These are phyloP conservation scores for Lagenaria siceraria DNA, from an alignment of 306 rosid genomes.

Conservation along the genomic window DNA sequence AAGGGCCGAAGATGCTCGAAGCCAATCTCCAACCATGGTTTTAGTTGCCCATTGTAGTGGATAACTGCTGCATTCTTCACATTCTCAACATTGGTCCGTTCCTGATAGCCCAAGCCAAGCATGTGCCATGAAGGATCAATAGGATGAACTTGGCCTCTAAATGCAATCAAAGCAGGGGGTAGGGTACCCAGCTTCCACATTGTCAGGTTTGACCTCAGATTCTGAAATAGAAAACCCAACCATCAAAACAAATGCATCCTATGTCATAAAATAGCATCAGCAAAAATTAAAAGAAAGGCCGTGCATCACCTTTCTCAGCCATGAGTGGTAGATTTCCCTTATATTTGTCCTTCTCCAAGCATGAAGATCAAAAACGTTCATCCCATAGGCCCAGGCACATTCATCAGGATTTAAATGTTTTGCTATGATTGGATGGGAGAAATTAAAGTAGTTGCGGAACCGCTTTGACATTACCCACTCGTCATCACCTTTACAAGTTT, in stretches of 20 bases:
- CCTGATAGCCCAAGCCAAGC: slow-evolving; percentile 99
- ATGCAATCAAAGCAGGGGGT: slow-evolving; percentile 96
- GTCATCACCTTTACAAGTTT: slow-evolving; percentile 95
- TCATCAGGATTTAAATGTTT: slow-evolving; percentile 74
- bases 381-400: slow-evolving; percentile 99
- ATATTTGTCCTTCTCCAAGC: slow-evolving; percentile 74
- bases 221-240: slow-evolving; percentile 35
- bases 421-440: slow-evolving; percentile 72
- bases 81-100: slow-evolving; percentile 44
- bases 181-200: slow-evolving; percentile 98
- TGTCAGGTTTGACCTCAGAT: slow-evolving; percentile 70
- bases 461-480: slow-evolving; percentile 95
- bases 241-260: not conserved
- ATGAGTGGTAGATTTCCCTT: slow-evolving; percentile 74
- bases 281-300: not conserved
- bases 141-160: slow-evolving; percentile 75
- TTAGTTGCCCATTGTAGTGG: slow-evolving; percentile 95
- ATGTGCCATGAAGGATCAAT: slow-evolving; percentile 89
- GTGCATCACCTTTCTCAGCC: slow-evolving; percentile 76
- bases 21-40: slow-evolving; percentile 95
- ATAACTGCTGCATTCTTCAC: slow-evolving; percentile 83
- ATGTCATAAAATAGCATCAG: not conserved
- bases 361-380: slow-evolving; percentile 85
- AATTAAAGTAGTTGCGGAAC: slow-evolving; percentile 87
- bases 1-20: slow-evolving; percentile 95